Conservation (phyloP, 2,329 filamentous ascomycete genomes). For the Sclerotinia nivalis region DNA sequence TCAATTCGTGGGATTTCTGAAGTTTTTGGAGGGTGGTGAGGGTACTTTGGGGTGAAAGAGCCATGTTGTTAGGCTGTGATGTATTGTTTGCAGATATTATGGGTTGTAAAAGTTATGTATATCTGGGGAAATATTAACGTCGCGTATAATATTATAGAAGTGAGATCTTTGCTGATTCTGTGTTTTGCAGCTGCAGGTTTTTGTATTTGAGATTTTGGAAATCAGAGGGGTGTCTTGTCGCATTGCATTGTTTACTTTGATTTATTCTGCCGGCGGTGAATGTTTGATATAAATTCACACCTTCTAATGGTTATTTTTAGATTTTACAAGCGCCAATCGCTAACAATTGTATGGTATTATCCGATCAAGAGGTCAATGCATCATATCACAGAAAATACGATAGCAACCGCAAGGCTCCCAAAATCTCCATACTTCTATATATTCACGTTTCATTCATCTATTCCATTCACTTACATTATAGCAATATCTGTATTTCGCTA, state of each 20-base stretch:
- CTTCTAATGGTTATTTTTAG: neutral
- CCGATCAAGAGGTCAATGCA: neutral
- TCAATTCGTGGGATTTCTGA: conserved; percentile 61
- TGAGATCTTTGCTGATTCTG: neutral
- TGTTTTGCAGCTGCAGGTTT: neutral
- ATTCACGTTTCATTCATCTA: neutral
- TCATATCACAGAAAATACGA: neutral
- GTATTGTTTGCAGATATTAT: neutral
- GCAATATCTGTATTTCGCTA: neutral
- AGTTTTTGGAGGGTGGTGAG: conserved; percentile 55
- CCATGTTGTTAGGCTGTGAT: conserved; percentile 27
- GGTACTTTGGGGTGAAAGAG: conserved; percentile 42
- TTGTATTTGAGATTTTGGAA: neutral
- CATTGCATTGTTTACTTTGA: conserved; percentile 33
- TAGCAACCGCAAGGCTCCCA: conserved; percentile 11
- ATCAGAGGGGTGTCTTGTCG: neutral
- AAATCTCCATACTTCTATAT: neutral
- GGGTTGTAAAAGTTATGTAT: neutral
- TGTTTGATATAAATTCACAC: neutral
- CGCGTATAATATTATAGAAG: neutral
- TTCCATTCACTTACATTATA: neutral
- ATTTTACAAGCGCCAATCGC: no score
- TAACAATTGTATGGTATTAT: neutral
- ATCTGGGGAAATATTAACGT: neutral
- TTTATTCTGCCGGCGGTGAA: conserved; percentile 15